Conservation (phyloP, 2,329 filamentous ascomycete species). For the Chrysoporthe cubensis region DNA sequence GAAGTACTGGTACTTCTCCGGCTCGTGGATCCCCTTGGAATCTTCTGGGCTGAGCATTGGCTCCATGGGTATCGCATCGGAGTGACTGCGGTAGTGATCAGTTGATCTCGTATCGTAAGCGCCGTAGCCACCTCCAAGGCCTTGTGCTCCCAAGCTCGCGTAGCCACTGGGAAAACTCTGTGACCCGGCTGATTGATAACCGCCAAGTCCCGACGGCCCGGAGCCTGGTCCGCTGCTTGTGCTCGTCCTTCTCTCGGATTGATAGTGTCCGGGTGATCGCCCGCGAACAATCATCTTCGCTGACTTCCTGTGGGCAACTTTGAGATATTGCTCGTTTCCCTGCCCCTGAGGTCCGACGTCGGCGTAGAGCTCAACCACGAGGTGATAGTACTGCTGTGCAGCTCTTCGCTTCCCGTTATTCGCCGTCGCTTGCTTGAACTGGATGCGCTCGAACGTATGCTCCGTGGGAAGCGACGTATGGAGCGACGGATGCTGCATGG, state of each 20-base stretch:
- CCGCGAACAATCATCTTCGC: slow-evolving; percentile 87
- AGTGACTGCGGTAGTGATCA: slow-evolving; percentile 48
- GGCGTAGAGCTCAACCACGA: slow-evolving; percentile 83
- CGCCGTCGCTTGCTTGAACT: slow-evolving; percentile 91
- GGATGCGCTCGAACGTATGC: slow-evolving; percentile 81
- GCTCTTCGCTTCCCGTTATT: slow-evolving; percentile 92
- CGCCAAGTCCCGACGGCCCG: slow-evolving; percentile 63
- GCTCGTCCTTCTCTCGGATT: slow-evolving; percentile 70
- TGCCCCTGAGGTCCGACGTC: slow-evolving; percentile 58
- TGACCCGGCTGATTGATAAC: slow-evolving; percentile 42
- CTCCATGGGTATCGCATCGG: slow-evolving; percentile 56
- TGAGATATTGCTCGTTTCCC: slow-evolving; percentile 62
- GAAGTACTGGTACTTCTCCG: slow-evolving; percentile 61
- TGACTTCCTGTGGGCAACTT: slow-evolving; percentile 73
- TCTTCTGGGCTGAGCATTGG: slow-evolving; percentile 56
- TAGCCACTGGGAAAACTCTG: slow-evolving; percentile 47
- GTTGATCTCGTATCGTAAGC: slow-evolving; percentile 46
- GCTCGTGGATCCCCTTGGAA: slow-evolving; percentile 51
- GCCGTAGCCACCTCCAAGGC: slow-evolving; percentile 46
- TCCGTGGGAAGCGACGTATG: slow-evolving; percentile 50
- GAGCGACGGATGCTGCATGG: slow-evolving; percentile 33
- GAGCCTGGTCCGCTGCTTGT: slow-evolving; percentile 70
- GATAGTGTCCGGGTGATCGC: slow-evolving; percentile 80
- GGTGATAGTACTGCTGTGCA: slow-evolving; percentile 89
- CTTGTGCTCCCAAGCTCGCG: slow-evolving; percentile 40